Evolutionary conservation across 2,329 filamentous ascomycete genomes (phyloP), one percentile per base, ranked within the genome.

Genomic region (Ilyonectria sp.): DNA sequence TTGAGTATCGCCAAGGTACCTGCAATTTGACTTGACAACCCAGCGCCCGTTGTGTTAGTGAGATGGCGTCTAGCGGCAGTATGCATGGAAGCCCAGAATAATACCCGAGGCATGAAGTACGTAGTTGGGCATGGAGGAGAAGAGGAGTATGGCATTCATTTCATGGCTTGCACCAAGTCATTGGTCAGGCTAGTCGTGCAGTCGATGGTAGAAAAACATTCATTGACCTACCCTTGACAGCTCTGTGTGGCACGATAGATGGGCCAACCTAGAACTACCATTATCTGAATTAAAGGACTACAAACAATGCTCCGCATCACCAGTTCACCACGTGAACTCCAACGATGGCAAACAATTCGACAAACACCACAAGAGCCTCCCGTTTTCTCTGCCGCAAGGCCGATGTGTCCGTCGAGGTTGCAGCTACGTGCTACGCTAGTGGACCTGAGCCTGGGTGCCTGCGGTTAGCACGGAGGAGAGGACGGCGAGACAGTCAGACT

Each of bases 401-500:
- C 44, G 23, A 8, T 7, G 6, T 6, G 17, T 15, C 47, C 26
- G 11, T 19, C 26, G 10, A 33, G 10, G 47, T 49, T 13, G 23
- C 15, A 11, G 13, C 21, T 17, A 23, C 9, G 40, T 6, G 40
- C n/a, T 9, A n/a, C 40, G 40, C 7, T 17, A 43, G n/a, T 43
- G 40, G 40, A 43, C n/a, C 17, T 8, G 40, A 17, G 40, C 17
- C 40, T 43, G 17, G 17, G 19, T 43, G 40, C 40, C 40, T 43
- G 40, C 40, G n/a, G 40, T 43, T 17, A n/a, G 15, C 40, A 43
- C 26, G 17, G n/a, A 33, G 47, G 31, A 26, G 47, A 10, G 26
- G 47, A 52, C 26, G 47, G 47, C 47, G 26, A 62, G 43, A 33
- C 43, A 62, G 31, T 62, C 52, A 62, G 29, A 19, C 40, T 26